A percentile compares a stretch with the other conserved stretches of the same genome.
Conservation (phyloP, 345 rosid species). For the Arabidopsis thaliana region DNA sequence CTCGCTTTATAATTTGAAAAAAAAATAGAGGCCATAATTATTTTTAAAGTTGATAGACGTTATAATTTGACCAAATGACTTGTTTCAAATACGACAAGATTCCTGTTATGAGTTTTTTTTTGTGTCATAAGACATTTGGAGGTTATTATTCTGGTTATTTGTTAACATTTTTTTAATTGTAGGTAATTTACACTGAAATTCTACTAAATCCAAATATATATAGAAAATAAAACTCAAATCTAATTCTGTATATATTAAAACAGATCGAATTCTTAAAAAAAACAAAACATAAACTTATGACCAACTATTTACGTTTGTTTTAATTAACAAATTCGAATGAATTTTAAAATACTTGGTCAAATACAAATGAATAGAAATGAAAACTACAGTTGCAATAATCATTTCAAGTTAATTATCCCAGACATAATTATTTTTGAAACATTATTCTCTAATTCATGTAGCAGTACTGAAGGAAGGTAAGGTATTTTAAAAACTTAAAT, state of each 20-base stretch:
- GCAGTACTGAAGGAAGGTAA: background rate
- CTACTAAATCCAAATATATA: background rate
- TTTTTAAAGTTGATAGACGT: conserved; percentile 33
- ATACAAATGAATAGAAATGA: no score
- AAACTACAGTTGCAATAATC: background rate
- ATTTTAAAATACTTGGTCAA: background rate
- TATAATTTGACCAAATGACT: conserved; percentile 31
- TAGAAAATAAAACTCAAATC: no score
- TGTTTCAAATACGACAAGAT: conserved; percentile 1
- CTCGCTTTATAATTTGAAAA: conserved; percentile 15
- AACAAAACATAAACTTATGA: background rate
- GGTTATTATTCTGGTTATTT: background rate
- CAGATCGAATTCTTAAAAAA: no score
- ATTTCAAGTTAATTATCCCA: background rate
- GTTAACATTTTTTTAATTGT: background rate
- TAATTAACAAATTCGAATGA: background rate
- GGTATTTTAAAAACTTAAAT: background rate
- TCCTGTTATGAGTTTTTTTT: background rate
- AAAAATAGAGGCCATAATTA: conserved; percentile 7
- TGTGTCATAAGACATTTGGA: background rate
- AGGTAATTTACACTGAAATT: background rate
- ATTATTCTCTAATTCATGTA: background rate
- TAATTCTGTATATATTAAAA: no score
- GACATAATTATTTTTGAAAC: no score
- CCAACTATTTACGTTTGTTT: background rate